Conservation (phyloP, 2,329 filamentous ascomycete species). For the Cladosporium sp. region DNA sequence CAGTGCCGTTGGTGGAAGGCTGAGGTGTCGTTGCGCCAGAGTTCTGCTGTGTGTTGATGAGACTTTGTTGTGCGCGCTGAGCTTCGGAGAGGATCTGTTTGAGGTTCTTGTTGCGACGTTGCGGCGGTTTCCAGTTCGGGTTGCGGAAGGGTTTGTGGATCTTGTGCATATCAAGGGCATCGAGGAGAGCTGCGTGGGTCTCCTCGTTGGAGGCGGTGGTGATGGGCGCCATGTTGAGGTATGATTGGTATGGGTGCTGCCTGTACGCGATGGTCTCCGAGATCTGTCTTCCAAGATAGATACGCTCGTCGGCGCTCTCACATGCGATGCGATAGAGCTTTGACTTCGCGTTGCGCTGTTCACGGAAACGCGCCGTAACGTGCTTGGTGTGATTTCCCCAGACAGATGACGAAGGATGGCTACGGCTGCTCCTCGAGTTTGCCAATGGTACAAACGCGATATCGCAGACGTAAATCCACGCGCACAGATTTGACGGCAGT, state of each 20-base stretch:
- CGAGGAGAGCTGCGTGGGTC: conserved; percentile 76
- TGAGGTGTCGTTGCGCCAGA: conserved; percentile 70
- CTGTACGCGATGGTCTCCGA: not conserved
- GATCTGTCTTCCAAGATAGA: not conserved
- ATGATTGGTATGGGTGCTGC: not conserved
- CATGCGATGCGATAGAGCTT: conserved; percentile 12
- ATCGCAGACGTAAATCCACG: not conserved
- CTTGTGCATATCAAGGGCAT: conserved; percentile 84
- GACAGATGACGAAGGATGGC: conserved; percentile 8
- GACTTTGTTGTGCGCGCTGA: conserved; percentile 81
- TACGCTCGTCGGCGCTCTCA: not conserved
- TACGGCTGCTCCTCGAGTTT: conserved; percentile 1
- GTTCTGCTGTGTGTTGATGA: conserved; percentile 70
- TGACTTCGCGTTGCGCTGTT: conserved; percentile 4
- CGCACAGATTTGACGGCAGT: too few relatives aligned
- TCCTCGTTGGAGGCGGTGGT: conserved; percentile 72
- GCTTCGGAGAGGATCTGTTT: conserved; percentile 93
- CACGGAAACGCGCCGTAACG: conserved; percentile 3
- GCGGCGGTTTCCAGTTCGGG: conserved; percentile 81
- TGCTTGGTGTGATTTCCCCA: conserved; percentile 10
- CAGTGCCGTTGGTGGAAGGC: conserved; percentile 31
- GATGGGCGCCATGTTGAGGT: conserved; percentile 50
- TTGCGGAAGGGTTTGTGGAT: conserved; percentile 89
- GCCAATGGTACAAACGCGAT: not conserved
- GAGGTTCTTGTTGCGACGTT: conserved; percentile 97